Evolutionary conservation across 2,329 filamentous ascomycete genomes (phyloP).

Genomic region (Chaetomiaceae sp.): DNA sequence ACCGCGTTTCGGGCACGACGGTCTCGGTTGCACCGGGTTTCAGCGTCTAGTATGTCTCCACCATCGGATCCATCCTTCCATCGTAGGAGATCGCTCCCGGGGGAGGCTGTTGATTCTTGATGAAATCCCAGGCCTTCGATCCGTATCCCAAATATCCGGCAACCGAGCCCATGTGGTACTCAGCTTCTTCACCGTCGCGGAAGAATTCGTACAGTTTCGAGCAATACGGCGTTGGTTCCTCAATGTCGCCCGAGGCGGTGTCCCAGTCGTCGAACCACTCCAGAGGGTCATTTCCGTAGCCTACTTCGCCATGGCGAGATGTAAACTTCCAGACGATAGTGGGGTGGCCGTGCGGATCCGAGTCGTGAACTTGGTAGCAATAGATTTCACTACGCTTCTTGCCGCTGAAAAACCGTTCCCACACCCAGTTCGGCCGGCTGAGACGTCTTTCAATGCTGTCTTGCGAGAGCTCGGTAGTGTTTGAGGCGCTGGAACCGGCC

Average conservation of each 20-base stretch:
- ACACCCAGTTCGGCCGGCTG: background rate
- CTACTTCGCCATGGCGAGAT: background rate
- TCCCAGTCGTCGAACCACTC: constrained; percentile 10
- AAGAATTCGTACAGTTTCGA: background rate
- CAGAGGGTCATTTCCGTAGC: background rate
- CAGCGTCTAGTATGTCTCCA: too few relatives aligned
- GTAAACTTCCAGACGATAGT: background rate
- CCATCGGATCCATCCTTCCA: too few relatives aligned
- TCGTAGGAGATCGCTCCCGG: too few relatives aligned
- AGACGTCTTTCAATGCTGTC: background rate
- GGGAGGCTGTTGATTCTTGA: too few relatives aligned
- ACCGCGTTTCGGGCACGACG: too few relatives aligned
- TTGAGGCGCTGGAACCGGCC: background rate
- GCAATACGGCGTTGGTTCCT: constrained; percentile 7
- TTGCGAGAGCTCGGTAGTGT: background rate
- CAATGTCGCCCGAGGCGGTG: background rate
- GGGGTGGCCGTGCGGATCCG: background rate
- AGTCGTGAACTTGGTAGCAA: background rate
- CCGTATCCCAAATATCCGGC: too few relatives aligned
- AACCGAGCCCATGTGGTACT: too few relatives aligned
- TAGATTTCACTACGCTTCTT: background rate
- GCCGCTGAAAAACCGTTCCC: background rate
- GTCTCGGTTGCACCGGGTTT: too few relatives aligned
- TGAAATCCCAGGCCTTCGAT: too few relatives aligned
- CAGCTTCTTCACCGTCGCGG: too few relatives aligned